Evolutionary conservation across 768 basidiomycete genomes (phyloP).

Genomic region (Leccinum boreale): DNA sequence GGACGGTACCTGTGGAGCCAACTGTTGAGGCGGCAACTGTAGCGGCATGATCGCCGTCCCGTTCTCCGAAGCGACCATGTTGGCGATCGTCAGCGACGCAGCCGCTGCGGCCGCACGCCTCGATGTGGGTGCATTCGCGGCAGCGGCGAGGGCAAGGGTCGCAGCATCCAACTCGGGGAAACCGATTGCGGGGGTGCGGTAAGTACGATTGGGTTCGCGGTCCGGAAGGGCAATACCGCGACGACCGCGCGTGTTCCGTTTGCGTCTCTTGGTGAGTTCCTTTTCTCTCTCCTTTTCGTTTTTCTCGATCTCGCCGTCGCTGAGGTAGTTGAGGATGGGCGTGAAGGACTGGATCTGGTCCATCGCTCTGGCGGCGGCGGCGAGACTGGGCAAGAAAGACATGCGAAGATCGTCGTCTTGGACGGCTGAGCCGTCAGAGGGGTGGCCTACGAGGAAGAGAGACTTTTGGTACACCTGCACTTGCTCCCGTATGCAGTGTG

Average conservation of each 20-base stretch:
- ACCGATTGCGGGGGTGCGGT: constrained; percentile 83
- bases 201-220: constrained; percentile 88
- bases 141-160: constrained; percentile 61
- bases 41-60: constrained; percentile 54
- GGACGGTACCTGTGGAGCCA: constrained; percentile 32
- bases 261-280: constrained; percentile 80
- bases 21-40: constrained; percentile 42
- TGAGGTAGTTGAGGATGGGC: constrained; percentile 85
- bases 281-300: constrained; percentile 93
- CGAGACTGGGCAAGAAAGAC: constrained; percentile 83
- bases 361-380: constrained; percentile 64
- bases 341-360: constrained; percentile 81
- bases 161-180: constrained; percentile 78
- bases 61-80: constrained; percentile 91
- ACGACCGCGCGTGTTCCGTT: constrained; percentile 79
- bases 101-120: constrained; percentile 85
- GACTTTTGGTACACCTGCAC: constrained; percentile 89
- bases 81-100: constrained; percentile 80
- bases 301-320: constrained; percentile 83
- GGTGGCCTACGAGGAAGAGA: constrained; percentile 85
- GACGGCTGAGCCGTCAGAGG: constrained; percentile 71
- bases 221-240: constrained; percentile 85
- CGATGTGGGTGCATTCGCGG: constrained; percentile 64
- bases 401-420: constrained; percentile 89
- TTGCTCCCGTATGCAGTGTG: constrained; percentile 95